These are phyloP conservation scores for Didymellaceae sp. DNA, from an alignment of 2,329 filamentous ascomycete genomes.

Conservation along the genomic window DNA sequence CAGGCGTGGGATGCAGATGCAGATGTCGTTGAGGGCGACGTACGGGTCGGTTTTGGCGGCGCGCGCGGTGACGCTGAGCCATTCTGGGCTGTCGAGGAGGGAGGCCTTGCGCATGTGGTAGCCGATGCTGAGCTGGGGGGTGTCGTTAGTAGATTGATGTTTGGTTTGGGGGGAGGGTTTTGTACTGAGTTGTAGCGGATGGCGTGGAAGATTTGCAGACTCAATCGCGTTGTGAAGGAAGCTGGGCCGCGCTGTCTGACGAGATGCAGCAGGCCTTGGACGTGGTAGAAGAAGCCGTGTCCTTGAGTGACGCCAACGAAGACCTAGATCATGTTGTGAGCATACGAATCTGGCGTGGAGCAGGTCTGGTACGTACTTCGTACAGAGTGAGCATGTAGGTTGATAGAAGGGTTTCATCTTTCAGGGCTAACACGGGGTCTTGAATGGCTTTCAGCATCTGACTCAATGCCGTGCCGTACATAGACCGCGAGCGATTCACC, in stretches of 20 bases:
- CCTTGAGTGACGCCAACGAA: slow-evolving; percentile 45
- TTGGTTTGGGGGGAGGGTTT: too few relatives aligned
- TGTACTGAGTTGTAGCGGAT: slow-evolving; percentile 45
- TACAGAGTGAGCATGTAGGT: slow-evolving; percentile 46
- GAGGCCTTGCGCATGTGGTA: slow-evolving; percentile 46
- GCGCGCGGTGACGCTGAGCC: slow-evolving; percentile 41
- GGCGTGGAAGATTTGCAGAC: slow-evolving; percentile 44
- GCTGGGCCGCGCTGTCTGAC: slow-evolving; percentile 41
- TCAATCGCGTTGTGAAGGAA: slow-evolving; percentile 39
- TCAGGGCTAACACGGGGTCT: slow-evolving; percentile 31
- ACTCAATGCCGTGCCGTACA: slow-evolving; percentile 44
- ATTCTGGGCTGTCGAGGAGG: slow-evolving; percentile 42
- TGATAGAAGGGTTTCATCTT: slow-evolving; percentile 45
- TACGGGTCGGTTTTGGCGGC: slow-evolving; percentile 43
- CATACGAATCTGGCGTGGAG: neutral
- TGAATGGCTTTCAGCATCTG: slow-evolving; percentile 42
- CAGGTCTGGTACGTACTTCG: slow-evolving; percentile 27
- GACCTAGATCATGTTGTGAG: slow-evolving; percentile 25
- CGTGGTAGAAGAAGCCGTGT: slow-evolving; percentile 47
- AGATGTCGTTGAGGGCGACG: slow-evolving; percentile 42
- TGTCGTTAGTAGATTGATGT: slow-evolving; percentile 14
- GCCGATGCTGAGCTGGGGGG: slow-evolving; percentile 40
- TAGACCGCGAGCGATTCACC: slow-evolving; percentile 43
- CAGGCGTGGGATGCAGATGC: slow-evolving; percentile 43
- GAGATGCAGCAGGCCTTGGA: slow-evolving; percentile 44